A percentile compares a stretch with the other conserved stretches of the same genome.
phyloP scores from a whole-genome alignment of 2,329 filamentous ascomycete species.

The Claviceps digitariae region DNA sequence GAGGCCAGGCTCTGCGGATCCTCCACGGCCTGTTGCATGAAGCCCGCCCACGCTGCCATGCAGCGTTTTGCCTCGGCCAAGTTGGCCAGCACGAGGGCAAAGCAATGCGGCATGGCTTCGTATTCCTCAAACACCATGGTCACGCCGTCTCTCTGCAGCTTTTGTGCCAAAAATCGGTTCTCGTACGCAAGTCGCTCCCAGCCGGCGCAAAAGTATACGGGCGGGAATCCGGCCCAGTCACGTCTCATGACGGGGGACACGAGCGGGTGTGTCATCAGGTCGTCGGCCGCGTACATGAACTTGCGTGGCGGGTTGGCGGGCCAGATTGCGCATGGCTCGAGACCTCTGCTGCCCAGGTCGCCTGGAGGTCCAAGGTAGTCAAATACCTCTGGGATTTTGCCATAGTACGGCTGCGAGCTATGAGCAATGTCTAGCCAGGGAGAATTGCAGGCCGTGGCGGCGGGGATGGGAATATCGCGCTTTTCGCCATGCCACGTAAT shows the following conservation, averaged over 20 bases:
- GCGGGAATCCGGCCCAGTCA: constrained; percentile 50
- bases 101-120: constrained; percentile 71
- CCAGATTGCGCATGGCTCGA: constrained; percentile 40
- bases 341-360: constrained; percentile 13
- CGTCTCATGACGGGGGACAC: constrained; percentile 45
- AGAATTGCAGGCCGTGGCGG: constrained; percentile 46
- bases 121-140: constrained; percentile 56
- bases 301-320: constrained; percentile 39
- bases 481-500: constrained; percentile 47
- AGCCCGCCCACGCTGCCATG: constrained; percentile 40
- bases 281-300: constrained; percentile 41
- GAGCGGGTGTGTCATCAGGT: constrained; percentile 49
- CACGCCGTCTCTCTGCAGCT: constrained; percentile 43
- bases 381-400: constrained; percentile 14
- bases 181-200: constrained; percentile 63
- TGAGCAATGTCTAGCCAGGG: constrained; percentile 63
- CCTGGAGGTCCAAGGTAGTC: constrained; percentile 38
- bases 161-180: constrained; percentile 43
- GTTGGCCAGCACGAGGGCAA: constrained; percentile 42
- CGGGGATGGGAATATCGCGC: constrained; percentile 51
- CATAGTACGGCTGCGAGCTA: constrained; percentile 24
- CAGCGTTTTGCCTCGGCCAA: constrained; percentile 35
- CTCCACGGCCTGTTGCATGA: constrained; percentile 32
- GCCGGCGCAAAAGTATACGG: constrained; percentile 54
- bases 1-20: constrained; percentile 21